These are phyloP conservation scores for Verticillium zaregamsianum DNA, from an alignment of 2,329 filamentous ascomycete genomes.

Conservation along the genomic window DNA sequence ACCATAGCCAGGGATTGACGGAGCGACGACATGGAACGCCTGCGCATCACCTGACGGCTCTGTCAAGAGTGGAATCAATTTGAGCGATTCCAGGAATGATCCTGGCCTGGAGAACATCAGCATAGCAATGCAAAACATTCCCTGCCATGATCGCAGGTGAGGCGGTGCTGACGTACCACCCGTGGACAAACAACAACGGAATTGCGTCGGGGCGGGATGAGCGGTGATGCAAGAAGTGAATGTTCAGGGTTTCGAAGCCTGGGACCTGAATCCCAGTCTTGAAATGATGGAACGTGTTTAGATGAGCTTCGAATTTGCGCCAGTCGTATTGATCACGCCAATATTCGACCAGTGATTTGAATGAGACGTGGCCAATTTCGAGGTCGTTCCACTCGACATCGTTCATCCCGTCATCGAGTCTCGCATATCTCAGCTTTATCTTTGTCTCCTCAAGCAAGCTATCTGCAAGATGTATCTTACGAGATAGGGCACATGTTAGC, in stretches of 20 bases:
- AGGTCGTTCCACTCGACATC: conserved; percentile 1
- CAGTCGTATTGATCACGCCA: conserved; percentile 1
- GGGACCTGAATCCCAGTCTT: not conserved
- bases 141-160: too few species aligned
- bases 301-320: not conserved
- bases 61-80: conserved; percentile 28
- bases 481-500: not conserved
- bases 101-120: conserved; percentile 21
- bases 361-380: not conserved
- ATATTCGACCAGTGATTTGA: not conserved
- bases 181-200: conserved; percentile 36
- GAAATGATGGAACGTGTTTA: not conserved
- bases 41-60: conserved; percentile 20
- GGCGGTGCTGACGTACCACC: conserved; percentile 27
- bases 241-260: not conserved
- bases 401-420: not conserved
- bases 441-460: not conserved
- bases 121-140: not conserved
- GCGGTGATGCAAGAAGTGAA: conserved; percentile 26
- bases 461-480: not conserved
- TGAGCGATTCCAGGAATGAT: conserved; percentile 31
- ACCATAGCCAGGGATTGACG: conserved; percentile 38
- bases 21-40: conserved; percentile 43
- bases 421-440: not conserved
- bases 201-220: conserved; percentile 25